These are phyloP conservation scores for Neocucurbitaria cava DNA, from an alignment of 2,329 filamentous ascomycete genomes.

Conservation along the genomic window DNA sequence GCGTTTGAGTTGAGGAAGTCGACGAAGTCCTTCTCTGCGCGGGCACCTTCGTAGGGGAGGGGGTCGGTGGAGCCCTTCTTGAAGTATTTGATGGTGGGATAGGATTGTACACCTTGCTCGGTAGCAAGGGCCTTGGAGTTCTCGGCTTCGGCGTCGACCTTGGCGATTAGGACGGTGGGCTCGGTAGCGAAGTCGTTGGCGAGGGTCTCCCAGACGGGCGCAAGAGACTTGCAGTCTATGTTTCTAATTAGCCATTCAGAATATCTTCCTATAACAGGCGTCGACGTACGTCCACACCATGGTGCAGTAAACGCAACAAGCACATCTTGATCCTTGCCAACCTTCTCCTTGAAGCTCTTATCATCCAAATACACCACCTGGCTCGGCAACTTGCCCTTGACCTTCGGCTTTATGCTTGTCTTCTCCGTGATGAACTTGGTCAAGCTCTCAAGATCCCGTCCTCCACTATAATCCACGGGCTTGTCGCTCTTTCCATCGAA, in stretches of 20 bases:
- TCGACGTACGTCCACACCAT: conserved; percentile 98
- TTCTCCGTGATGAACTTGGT: conserved; percentile 82
- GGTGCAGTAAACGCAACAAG: conserved; percentile 97
- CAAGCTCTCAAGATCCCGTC: conserved; percentile 86
- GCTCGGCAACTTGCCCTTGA: conserved; percentile 74
- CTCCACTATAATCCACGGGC: conserved; percentile 84
- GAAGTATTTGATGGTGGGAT: conserved; percentile 99
- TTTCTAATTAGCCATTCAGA: too few species aligned
- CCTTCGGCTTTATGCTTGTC: conserved; percentile 82
- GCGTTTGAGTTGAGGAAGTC: conserved; percentile 86
- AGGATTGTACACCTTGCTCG: conserved; percentile 80
- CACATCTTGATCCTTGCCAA: conserved; percentile 88
- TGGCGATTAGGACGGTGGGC: conserved; percentile 81
- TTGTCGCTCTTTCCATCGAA: conserved; percentile 94
- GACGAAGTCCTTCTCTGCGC: conserved; percentile 77
- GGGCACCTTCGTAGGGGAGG: conserved; percentile 75
- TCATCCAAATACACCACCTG: conserved; percentile 82
- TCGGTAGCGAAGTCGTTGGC: conserved; percentile 83
- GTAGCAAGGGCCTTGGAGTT: conserved; percentile 80
- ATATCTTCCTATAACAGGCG: too few species aligned
- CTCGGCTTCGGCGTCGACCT: conserved; percentile 91
- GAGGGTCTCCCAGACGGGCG: conserved; percentile 87
- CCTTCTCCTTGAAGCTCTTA: conserved; percentile 73
- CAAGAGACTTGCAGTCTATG: conserved; percentile 93
- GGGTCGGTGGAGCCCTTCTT: conserved; percentile 78